Conservation (phyloP, 2,329 filamentous ascomycete species). For the Dactylonectria estremocensis region DNA sequence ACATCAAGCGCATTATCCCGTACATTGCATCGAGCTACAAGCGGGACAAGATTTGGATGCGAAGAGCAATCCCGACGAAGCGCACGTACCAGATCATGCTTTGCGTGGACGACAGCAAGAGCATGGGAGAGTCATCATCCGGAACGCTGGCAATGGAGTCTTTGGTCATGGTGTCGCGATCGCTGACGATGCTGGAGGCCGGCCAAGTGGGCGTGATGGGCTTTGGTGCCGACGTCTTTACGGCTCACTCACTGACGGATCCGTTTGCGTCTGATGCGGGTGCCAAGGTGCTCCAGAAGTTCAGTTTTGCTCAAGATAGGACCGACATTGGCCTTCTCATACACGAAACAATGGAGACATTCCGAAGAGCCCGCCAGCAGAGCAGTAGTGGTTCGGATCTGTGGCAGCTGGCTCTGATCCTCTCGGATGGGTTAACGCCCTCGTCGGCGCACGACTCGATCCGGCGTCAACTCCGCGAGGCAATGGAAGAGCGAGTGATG, state of each 20-base stretch:
- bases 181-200: constrained; percentile 92
- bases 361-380: constrained; percentile 81
- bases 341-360: constrained; percentile 82
- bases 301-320: constrained; percentile 86
- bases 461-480: constrained; percentile 85
- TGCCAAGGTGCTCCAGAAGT: constrained; percentile 86
- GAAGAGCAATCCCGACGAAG: constrained; percentile 90
- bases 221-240: constrained; percentile 87
- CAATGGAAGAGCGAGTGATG: constrained; percentile 95
- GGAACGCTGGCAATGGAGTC: constrained; percentile 92
- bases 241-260: constrained; percentile 87
- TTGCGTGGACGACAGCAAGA: constrained; percentile 94
- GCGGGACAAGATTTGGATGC: constrained; percentile 99
- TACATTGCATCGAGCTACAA: constrained; percentile 99
- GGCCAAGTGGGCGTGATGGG: constrained; percentile 93
- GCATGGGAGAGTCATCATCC: constrained; percentile 87
- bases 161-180: constrained; percentile 89
- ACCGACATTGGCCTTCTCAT: constrained; percentile 90
- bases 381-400: constrained; percentile 75
- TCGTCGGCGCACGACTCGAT: constrained; percentile 85
- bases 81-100: constrained; percentile 97
- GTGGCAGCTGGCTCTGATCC: constrained; percentile 94
- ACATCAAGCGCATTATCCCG: constrained; percentile 99
- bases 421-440: constrained; percentile 94
- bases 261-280: constrained; percentile 85